These are phyloP conservation scores for Astragalus glycyphyllos DNA, from an alignment of 306 rosid species.

Conservation along the genomic window DNA sequence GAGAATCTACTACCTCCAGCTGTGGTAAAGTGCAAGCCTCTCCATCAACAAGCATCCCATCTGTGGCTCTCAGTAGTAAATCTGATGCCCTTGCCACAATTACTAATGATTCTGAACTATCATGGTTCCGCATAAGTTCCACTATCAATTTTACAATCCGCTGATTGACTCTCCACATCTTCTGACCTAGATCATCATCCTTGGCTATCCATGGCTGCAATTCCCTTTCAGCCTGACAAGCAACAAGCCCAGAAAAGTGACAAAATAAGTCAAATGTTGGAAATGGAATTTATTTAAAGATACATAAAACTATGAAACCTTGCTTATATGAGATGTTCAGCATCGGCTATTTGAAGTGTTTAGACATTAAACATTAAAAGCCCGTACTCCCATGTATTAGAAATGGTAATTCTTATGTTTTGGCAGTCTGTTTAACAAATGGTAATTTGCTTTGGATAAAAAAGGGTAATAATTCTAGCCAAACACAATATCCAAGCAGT, in stretches of 20 bases:
- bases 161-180: conserved; percentile 95
- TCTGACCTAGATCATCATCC: conserved; percentile 92
- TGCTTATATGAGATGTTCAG: conserved; percentile 26
- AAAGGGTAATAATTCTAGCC: conserved; percentile 1
- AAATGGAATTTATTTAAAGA: conserved; percentile 36
- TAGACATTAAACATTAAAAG: neutral
- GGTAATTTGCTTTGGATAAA: neutral
- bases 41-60: conserved; percentile 98
- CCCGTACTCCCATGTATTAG: conserved; percentile 12
- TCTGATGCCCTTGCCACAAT: conserved; percentile 95
- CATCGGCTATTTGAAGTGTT: conserved; percentile 31
- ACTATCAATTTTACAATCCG: conserved; percentile 88
- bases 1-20: conserved; percentile 71
- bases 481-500: conserved; percentile 35
- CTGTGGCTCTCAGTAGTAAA: conserved; percentile 93
- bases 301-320: conserved; percentile 29
- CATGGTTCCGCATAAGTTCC: conserved; percentile 95
- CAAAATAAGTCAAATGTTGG: conserved; percentile 40
- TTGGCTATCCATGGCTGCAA: conserved; percentile 98
- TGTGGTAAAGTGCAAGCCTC: conserved; percentile 98
- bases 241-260: conserved; percentile 52
- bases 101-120: conserved; percentile 77
- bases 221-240: conserved; percentile 85
- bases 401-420: conserved; percentile 16
- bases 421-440: conserved; percentile 21